phyloP scores from a whole-genome alignment of 306 rosid genomes.

The Vigna hirtella region DNA sequence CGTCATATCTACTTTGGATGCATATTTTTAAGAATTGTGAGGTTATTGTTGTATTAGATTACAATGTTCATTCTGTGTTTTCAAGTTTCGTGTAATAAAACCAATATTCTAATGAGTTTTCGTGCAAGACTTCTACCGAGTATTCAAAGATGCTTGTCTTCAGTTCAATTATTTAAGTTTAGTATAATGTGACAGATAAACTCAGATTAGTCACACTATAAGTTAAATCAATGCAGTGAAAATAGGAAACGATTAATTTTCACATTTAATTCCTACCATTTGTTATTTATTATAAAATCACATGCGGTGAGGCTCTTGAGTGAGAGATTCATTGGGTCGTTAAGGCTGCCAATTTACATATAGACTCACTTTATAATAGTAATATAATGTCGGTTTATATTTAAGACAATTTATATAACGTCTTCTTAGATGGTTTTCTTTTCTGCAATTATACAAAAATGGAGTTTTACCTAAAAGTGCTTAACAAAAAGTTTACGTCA shows the following conservation, averaged over 20 bases:
- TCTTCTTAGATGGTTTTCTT: neutral
- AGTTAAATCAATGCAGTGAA: neutral
- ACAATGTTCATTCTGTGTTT: neutral
- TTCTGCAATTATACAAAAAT: neutral
- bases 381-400: neutral
- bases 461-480: neutral
- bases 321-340: neutral
- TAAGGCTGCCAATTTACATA: neutral
- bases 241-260: neutral
- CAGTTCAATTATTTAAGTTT: neutral
- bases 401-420: neutral
- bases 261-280: neutral
- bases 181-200: neutral
- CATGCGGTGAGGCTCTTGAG: neutral
- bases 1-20: slow-evolving; percentile 1
- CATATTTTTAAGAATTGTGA: neutral
- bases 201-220: neutral
- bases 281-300: neutral
- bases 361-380: neutral
- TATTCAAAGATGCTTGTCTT: slow-evolving; percentile 13
- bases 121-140: slow-evolving; percentile 19
- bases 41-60: slow-evolving; percentile 19
- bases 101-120: slow-evolving; percentile 27
- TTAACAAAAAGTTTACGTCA: no score
- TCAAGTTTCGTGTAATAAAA: slow-evolving; percentile 40